Base-by-base conservation (phyloP, 169 alveolate species). In the Eimeria sp. region DNA sequence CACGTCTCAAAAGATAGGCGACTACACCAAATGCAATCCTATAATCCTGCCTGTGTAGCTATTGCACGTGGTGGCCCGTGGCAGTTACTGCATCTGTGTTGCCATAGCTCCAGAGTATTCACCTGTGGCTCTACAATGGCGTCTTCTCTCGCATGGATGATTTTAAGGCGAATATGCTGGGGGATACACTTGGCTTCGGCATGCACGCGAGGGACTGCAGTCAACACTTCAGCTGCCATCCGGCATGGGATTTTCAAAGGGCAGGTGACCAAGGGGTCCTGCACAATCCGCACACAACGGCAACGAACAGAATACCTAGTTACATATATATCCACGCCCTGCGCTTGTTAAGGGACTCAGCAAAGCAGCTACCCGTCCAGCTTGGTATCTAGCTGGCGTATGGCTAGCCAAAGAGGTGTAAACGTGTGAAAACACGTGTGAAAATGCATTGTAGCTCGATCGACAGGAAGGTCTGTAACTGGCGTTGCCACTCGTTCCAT, bases 211-310 rank as follows among this genome's bases (percentile, higher is more conserved):
- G 86, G 87, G 30, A 93, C 67, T 40, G 94, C 92, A 40, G 91
- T 57, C 45, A 93, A 1, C 76, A 58, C 87, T 27, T 93, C 96
- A 43, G 67, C 54, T 40, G 93, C 86, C 73, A 93, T 34, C 22
- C 96, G 91, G 58, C 75, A 47, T 18, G 93, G 94, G 43, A 93
- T 58, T 84, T 54, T 93, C 78, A 78, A 78, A 43, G 93, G 96
- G 93, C 86, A 76, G 49, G 96, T 70, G 30, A 93, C 96, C 57
- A 93, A 30, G 18, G 90, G 90, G 61, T 93, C 96, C 96, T 93
- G 47, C 45, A 45, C 25, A 13, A 70, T 30, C 27, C 51, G 10
- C 49, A 70, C 49, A 70, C 80, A 70, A 34, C 25, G 34, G 51
- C 27, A 0, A 34, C 80, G 80, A n/a, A 14, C 47, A 70, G 80